Evolutionary conservation across 768 basidiomycete species (phyloP), one percentile per base, ranked within the genome.

Genomic region (Termitomyces sp.): DNA sequence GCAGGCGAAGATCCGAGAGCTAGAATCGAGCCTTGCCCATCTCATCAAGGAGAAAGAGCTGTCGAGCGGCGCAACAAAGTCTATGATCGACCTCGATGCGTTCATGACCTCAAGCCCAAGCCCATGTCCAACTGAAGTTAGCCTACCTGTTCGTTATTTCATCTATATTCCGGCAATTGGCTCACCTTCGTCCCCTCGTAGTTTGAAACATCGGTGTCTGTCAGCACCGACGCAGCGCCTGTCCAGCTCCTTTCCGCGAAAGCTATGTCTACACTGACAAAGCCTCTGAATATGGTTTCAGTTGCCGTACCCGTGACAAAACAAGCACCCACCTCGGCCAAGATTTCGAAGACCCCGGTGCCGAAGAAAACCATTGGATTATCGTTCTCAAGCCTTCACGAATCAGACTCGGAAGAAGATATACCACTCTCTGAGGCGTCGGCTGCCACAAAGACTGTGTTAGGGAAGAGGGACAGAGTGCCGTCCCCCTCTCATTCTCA

Each of bases 21-120:
- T 86, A 13, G 82, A 85, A 64, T 74, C 68, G 10, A 72, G 69
- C 32, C 68, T 84, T 13, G 80, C 82, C 0, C 77, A 76, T 52
- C 65, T 75, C 37, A 70, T 84, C 56, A 72, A 73, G 53, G 75
- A 76, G 54, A 72, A 71, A 50, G 72, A 66, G 40, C 69, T 72
- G 33, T 57, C 58, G 16, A 69, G 65, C 0, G 59, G 58, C 3
- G 62, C 65, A 13, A 55, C 60, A 7, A 73, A 70, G 42, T 71
- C 78, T 1, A 75, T 82, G 61, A 71, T 81, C 16, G 73, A 77
- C 57, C 59, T 78, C 50, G 72, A 69, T 46, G 58, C 70, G 0
- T 79, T 74, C 70, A 71, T 77, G 65, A 68, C 72, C 5, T 75
- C 73, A 2, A 77, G 74, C 56, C 73, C 76, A 6, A 53, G 53